Base-by-base conservation (phyloP, 306 rosid species). In the Cicer chorassanicum region DNA sequence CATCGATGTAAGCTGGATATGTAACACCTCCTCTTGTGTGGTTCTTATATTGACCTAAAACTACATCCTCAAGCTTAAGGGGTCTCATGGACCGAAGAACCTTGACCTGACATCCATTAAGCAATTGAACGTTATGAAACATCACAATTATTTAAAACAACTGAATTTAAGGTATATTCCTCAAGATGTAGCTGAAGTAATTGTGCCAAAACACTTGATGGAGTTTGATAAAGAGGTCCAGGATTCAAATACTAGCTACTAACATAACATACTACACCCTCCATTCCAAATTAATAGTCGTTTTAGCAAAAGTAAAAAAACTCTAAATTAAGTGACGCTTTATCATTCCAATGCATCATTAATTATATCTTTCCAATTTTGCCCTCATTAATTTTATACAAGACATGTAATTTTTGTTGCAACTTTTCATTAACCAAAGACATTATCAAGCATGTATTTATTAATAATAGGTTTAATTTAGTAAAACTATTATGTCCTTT, bases 1-100 rank as follows among this genome's bases (percentile, higher is more conserved):
- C 96, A 64, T 92, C 98, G 0, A 81, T 78, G 57, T 92, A 92
- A 36, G 89, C 89, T 1, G 98, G 96, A 84, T 92, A 84, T 13
- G 87, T 80, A 63, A 90, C 82, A 18, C 91, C 96, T 57, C 93
- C 98, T 79, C 80, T 90, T 12, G 85, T 86, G 79, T 92, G 96
- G 73, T 93, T 88, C 89, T 90, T 92, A 78, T 90, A 92, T 83
- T 92, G 98, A 42, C 98, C 96, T 10, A 86, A 24, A 18, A 84
- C 84, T 81, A 92, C 75, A 71, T 88, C 74, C 62, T 84, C 91
- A 15, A 92, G 90, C 74, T 67, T 84, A 48, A 92, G 63, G 8
- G 93, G 92, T 83, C 98, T 82, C 98, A 92, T 92, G 12, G 98
- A 90, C 15, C 96, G 93, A 45, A 92, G 85, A 76, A 92, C 98